These are phyloP conservation scores for Acacia melanoxylon DNA, from an alignment of 306 rosid species.

Conservation along the genomic window DNA sequence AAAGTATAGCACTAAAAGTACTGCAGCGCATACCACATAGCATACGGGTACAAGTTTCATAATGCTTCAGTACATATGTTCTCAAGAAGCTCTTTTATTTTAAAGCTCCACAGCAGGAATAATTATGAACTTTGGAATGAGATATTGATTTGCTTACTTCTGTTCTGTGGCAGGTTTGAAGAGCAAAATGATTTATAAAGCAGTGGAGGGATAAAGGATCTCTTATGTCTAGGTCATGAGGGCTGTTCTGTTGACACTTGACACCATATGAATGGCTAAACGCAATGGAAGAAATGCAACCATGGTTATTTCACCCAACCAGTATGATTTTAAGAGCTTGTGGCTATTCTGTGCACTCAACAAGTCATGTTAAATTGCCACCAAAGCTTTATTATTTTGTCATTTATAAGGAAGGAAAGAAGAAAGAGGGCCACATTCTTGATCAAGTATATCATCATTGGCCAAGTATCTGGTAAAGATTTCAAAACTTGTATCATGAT, in stretches of 20 bases:
- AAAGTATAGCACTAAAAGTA: background rate
- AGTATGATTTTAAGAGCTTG: background rate
- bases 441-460: background rate
- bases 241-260: conserved; percentile 26
- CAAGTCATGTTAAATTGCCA: background rate
- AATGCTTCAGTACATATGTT: conserved; percentile 9
- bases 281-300: background rate
- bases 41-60: conserved; percentile 7
- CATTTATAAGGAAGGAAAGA: conserved; percentile 19
- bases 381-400: background rate
- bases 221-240: conserved; percentile 10
- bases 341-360: background rate
- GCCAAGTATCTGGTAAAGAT: conserved; percentile 7
- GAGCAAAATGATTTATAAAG: background rate
- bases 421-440: background rate
- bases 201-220: background rate
- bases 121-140: background rate
- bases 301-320: background rate
- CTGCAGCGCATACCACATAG: conserved; percentile 5
- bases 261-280: conserved; percentile 22
- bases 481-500: background rate
- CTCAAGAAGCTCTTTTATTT: background rate
- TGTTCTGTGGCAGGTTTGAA: conserved; percentile 7
- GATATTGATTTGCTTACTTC: conserved; percentile 8
- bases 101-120: background rate